Base-by-base conservation (phyloP, 805 yeast genomes). In the Candida adriatica region DNA sequence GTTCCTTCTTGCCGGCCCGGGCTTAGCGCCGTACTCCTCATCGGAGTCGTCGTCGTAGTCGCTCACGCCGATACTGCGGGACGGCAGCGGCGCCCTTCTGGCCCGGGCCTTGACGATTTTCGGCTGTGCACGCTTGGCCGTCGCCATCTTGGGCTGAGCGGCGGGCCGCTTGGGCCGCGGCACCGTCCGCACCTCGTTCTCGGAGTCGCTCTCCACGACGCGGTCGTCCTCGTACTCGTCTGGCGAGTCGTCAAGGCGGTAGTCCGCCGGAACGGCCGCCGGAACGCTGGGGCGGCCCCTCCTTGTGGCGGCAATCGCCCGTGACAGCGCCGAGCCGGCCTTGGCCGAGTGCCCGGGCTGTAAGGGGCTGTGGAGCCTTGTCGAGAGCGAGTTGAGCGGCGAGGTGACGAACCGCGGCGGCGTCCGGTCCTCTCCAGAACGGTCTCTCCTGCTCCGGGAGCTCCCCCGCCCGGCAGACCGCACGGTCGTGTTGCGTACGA, bases 401-500 rank as follows among this genome's bases (percentile, higher is more conserved):
- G 43, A 37, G 4, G 35, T 31, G 16, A 35, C 31, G 16, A 29
- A 22, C 13, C 27, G 8, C 14, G 41, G 30, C 4, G 41, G 33
- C 6, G 33, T 34, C 8, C 30, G 22, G 10, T 16, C 18, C 20
- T 19, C 21, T 4, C 10, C 10, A 8, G 8, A 8, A 13, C 13
- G 16, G 26, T 13, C 24, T 7, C 13, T 18, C 6, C 14, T 13
- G 14, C 26, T 15, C n/a, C 25, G 8, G 18, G 35, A 27, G 13
- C 19, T 4, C 15, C 25, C 27, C 31, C 35, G 38, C 17, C 31
- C 30, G 5, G 30, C 9, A 5, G 38, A 37, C 10, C 46, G 24
- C 6, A 41, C 39, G 1, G 49, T 42, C 9, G 38, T 43, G 26
- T 46, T 46, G 27, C 43, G 34, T 26, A 43, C 47, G 14, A 44